These are phyloP conservation scores for Entamoeba dispar DNA, from an alignment of 208 protist species.

Conservation along the genomic window DNA sequence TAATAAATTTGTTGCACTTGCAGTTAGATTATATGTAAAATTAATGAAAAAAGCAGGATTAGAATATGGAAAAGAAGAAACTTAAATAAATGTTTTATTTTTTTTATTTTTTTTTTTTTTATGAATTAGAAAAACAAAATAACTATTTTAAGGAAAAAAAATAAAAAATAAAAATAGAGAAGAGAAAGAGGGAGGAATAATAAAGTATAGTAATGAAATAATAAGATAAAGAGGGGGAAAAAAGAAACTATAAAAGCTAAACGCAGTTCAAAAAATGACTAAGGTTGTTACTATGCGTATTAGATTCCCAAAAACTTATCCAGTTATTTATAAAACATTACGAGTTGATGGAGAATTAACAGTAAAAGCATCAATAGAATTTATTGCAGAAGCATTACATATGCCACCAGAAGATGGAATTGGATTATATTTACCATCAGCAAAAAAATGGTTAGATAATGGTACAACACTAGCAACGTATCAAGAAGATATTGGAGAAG, in stretches of 20 bases:
- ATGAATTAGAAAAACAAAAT: too few relatives aligned
- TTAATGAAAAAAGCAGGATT: neutral
- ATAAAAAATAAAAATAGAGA: too few relatives aligned
- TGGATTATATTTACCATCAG: neutral
- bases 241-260: neutral
- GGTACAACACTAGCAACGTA: neutral
- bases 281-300: neutral
- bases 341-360: neutral
- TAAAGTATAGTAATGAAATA: too few relatives aligned
- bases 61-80: too few relatives aligned
- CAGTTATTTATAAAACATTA: neutral
- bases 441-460: neutral
- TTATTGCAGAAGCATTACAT: neutral
- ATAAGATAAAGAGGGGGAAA: neutral
- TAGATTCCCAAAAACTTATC: neutral
- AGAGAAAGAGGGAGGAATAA: too few relatives aligned
- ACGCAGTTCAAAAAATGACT: neutral
- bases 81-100: too few relatives aligned
- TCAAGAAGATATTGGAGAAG: neutral
- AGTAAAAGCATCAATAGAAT: neutral
- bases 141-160: too few relatives aligned
- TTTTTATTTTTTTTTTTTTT: too few relatives aligned
- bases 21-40: neutral
- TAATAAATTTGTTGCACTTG: neutral
- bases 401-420: neutral